phyloP scores from a whole-genome alignment of 2,329 filamentous ascomycete genomes.

The Coniochaeta prunicola region DNA sequence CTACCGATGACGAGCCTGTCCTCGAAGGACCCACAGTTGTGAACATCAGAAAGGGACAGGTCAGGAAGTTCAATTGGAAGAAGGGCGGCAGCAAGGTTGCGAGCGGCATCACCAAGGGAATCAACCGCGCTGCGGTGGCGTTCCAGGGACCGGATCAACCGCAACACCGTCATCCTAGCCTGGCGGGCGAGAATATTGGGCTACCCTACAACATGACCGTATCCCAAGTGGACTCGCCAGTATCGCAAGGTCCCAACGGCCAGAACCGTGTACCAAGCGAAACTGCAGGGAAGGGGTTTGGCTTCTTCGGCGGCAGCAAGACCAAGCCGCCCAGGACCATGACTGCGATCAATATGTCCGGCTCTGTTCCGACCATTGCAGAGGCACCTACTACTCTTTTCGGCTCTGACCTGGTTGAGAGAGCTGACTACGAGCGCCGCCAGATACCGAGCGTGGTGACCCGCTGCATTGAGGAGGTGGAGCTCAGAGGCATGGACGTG shows the following conservation, averaged over 20 bases:
- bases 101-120: slow-evolving; percentile 87
- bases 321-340: slow-evolving; percentile 44
- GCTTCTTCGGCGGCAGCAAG: slow-evolving; percentile 58
- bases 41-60: slow-evolving; percentile 88
- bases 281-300: slow-evolving; percentile 53
- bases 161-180: slow-evolving; percentile 31
- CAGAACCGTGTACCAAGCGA: slow-evolving; percentile 18
- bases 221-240: slow-evolving; percentile 42
- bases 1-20: slow-evolving; percentile 54
- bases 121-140: slow-evolving; percentile 83
- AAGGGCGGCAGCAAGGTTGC: slow-evolving; percentile 90
- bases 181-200: slow-evolving; percentile 57
- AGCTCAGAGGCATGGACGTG: slow-evolving; percentile 90
- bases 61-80: slow-evolving; percentile 98
- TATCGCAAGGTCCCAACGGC: slow-evolving; percentile 14
- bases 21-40: slow-evolving; percentile 85
- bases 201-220: slow-evolving; percentile 66
- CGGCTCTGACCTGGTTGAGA: slow-evolving; percentile 79
- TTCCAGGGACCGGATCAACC: slow-evolving; percentile 49
- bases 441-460: slow-evolving; percentile 87
- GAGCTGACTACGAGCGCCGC: slow-evolving; percentile 80
- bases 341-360: slow-evolving; percentile 27
- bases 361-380: slow-evolving; percentile 28
- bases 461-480: slow-evolving; percentile 93
- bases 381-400: slow-evolving; percentile 63